These are phyloP conservation scores for Stereocaulon alpinum DNA, from an alignment of 495 filamentous ascomycete species.

Conservation along the genomic window DNA sequence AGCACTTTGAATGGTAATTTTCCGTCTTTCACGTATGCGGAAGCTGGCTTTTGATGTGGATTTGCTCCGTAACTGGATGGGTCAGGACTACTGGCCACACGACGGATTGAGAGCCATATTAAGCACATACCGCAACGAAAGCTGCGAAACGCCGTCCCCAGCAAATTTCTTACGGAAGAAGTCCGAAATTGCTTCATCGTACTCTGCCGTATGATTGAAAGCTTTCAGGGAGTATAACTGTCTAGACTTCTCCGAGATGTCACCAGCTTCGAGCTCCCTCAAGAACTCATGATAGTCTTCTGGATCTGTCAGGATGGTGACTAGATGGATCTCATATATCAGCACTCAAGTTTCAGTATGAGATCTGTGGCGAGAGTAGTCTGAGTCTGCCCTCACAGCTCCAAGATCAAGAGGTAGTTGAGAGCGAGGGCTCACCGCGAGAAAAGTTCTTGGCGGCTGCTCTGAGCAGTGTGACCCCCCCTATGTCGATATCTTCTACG, in stretches of 20 bases:
- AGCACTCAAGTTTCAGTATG: background rate
- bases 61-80: conserved; percentile 71
- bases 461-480: conserved; percentile 84
- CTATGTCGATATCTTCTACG: conserved; percentile 94
- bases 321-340: conserved; percentile 24
- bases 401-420: too few relatives aligned
- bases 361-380: background rate
- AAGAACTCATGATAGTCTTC: conserved; percentile 90
- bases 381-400: too few relatives aligned
- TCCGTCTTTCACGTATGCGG: conserved; percentile 62
- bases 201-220: conserved; percentile 97
- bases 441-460: conserved; percentile 96
- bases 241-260: conserved; percentile 70
- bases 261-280: conserved; percentile 74
- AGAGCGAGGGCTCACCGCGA: conserved; percentile 29
- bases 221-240: conserved; percentile 89
- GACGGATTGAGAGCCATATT: background rate
- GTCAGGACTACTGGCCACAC: background rate
- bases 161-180: conserved; percentile 98
- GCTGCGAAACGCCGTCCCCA: conserved; percentile 67
- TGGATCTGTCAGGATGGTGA: conserved; percentile 91
- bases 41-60: conserved; percentile 93
- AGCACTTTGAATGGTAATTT: conserved; percentile 92
- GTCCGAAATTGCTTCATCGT: conserved; percentile 84
- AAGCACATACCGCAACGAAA: conserved; percentile 46